Evolutionary conservation across 805 yeast species (phyloP), one percentile per base, ranked within the genome.

Genomic region (Sporopachydermia quercuum): DNA sequence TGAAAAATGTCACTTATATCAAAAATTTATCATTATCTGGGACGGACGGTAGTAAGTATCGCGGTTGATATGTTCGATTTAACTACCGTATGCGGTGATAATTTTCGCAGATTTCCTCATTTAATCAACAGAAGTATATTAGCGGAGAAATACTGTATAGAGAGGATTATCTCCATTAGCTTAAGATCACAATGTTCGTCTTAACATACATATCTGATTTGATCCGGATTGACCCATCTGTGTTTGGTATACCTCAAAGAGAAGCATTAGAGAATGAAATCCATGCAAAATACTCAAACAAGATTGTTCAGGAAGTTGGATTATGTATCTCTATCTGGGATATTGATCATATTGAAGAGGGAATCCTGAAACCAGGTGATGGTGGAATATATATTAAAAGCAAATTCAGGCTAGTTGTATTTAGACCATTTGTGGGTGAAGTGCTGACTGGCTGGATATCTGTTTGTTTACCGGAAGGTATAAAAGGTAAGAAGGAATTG

Each of bases 391-490:
- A 68, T 50, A 76, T 84, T 34, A 80, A 78, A 39, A 49, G 48
- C 44, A 37, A n/a, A 41, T 83, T 86, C 53, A 62, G 96, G 39
- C 66, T 80, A 37, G 64, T 87, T 5, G 78, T 89, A 2, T 91
- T 91, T 69, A 81, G 87, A 47, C 98, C 98, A 1, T 89, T 89
- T 57, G 77, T 84, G 1, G 98, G 98, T 5, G 98, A 91, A 55
- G 74, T 89, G 4, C 57, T 91, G 17, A 78, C 86, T 0, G 98
- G 98, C 1, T 85, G 94, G 89, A 84, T 91, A 23, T 76, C 85
- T 35, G 82, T 85, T 48, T 83, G 95, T 61, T 71, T 86, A 3
- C 71, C 75, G 16, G 93, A 86, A 40, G 98, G 98, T 2, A 74
- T 91, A 44, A 80, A 83, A 55, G 76, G 65, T 15, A 52, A 57